Base-by-base conservation (phyloP, 495 filamentous ascomycete genomes). In the Daldinia decipiens region DNA sequence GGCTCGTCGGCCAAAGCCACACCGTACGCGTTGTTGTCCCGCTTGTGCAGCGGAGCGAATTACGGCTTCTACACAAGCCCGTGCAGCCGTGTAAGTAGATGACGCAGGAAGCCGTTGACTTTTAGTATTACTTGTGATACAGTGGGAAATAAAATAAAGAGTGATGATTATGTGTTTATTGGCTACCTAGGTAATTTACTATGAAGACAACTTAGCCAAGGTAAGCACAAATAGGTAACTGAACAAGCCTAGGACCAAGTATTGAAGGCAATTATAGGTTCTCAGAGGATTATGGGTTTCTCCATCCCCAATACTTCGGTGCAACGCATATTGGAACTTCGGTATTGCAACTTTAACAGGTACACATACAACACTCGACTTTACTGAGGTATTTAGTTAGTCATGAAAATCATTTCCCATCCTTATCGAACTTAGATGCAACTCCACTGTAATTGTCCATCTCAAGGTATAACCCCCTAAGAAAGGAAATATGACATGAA, bases 381-480 rank as follows among this genome's bases (percentile, higher is more conserved):
- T 47, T 21, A 12, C 43, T 21, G 4, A 47, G 43, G 43, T 47
- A 47, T 47, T 47, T 47, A 47, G 21, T 24, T 24, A 24, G 43
- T 47, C 43, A 47, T 47, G 43, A 47, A 24, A 24, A 47, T 47
- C 43, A 47, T 47, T 47, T 21, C 43, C 43, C 43, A 24, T 47
- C 19, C 43, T 24, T 47, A 34, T 62, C 15, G 7, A 38, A 62
- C 47, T 36, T 53, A 13, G 59, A 19, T 52, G 38, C n/a, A 47
- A 47, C 17, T 47, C 43, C 43, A 47, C 9, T 47, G 43, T 1
- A 0, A 24, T 47, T 47, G 19, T 24, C 43, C 43, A 47, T 47
- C 43, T 47, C 19, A 47, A 47, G 43, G 43, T 47, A 47, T 47
- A 47, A 9, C 43, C 43, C 19, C 43, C 3, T 13, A 47, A 24